Percentiles rank a stretch among this genome's conserved stretches.
Evolutionary conservation across 257 asterid genomes (phyloP).

Genomic region (Voacanga thouarsii): DNA sequence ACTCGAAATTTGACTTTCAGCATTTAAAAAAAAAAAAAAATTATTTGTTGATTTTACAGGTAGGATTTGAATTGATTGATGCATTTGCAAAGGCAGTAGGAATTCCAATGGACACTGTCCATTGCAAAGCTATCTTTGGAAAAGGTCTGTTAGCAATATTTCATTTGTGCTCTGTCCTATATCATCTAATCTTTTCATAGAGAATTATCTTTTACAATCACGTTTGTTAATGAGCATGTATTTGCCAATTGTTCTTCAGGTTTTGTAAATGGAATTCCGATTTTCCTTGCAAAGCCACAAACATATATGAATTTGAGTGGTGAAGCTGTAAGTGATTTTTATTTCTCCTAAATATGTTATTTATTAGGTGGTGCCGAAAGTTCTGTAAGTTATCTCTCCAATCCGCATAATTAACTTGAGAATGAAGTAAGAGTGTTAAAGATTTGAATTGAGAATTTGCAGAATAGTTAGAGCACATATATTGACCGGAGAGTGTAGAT

Average conservation of each 20-base stretch:
- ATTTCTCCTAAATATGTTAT: not conserved
- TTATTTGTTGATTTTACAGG: conserved; percentile 14
- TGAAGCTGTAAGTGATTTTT: conserved; percentile 64
- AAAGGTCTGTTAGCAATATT: conserved; percentile 41
- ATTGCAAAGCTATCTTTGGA: conserved; percentile 87
- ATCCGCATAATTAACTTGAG: not conserved
- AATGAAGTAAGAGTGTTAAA: not conserved
- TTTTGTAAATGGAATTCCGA: conserved; percentile 60
- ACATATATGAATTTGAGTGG: conserved; percentile 92
- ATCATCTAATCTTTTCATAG: not conserved
- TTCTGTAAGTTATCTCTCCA: not conserved
- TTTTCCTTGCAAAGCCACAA: conserved; percentile 91
- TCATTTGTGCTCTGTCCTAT: conserved; percentile 2
- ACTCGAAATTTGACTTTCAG: not conserved
- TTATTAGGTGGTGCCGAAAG: not conserved
- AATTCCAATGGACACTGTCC: conserved; percentile 63
- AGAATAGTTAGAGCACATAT: not conserved
- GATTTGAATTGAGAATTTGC: not conserved
- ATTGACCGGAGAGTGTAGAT: not conserved
- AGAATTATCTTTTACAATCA: not conserved
- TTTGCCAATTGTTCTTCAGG: conserved; percentile 42
- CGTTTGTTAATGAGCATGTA: not conserved
- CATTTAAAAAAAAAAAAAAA: too few species aligned
- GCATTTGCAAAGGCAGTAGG: conserved; percentile 65
- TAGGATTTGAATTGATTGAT: conserved; percentile 82